phyloP scores from a whole-genome alignment of 2,329 filamentous ascomycete genomes.

The Pseudogymnoascus sp. region DNA sequence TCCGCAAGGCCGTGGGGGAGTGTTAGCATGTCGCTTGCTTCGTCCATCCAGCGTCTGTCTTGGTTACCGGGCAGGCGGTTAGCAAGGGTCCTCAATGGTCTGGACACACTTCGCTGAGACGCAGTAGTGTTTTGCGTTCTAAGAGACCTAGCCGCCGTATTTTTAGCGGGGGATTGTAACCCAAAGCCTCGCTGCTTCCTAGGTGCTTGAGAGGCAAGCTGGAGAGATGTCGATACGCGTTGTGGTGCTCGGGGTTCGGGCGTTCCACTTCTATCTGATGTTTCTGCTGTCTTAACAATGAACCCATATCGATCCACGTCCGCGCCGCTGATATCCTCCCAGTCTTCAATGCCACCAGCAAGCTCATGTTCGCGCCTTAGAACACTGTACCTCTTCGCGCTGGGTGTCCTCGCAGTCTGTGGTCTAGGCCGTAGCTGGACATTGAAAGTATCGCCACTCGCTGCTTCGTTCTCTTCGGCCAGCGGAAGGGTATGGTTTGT shows the following conservation, averaged over 20 bases:
- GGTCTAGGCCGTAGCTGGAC: conserved; percentile 15
- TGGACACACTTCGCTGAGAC: conserved; percentile 39
- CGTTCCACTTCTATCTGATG: conserved; percentile 22
- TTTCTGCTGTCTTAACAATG: conserved; percentile 37
- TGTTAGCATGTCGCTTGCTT: conserved; percentile 60
- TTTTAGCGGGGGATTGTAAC: conserved; percentile 41
- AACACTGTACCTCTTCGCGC: conserved; percentile 26
- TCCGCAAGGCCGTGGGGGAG: conserved; percentile 49
- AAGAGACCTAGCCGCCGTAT: conserved; percentile 50
- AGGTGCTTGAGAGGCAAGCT: conserved; percentile 25
- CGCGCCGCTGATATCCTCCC: conserved; percentile 53
- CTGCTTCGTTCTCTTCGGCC: background rate
- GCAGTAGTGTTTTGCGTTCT: conserved; percentile 39
- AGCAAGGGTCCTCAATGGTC: conserved; percentile 47
- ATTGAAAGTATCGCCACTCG: background rate
- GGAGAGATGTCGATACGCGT: conserved; percentile 25
- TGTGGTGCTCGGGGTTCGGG: conserved; percentile 26
- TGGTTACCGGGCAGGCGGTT: conserved; percentile 54
- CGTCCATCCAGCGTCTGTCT: conserved; percentile 53
- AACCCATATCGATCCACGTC: conserved; percentile 63
- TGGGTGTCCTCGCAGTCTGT: conserved; percentile 19
- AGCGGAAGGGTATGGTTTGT: background rate
- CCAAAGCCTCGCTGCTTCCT: conserved; percentile 24
- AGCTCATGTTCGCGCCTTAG: conserved; percentile 34
- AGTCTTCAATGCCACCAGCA: conserved; percentile 56